Evolutionary conservation across 2,329 filamentous ascomycete genomes (phyloP), one percentile per base, ranked within the genome.

Genomic region (Cercospora sojina): DNA sequence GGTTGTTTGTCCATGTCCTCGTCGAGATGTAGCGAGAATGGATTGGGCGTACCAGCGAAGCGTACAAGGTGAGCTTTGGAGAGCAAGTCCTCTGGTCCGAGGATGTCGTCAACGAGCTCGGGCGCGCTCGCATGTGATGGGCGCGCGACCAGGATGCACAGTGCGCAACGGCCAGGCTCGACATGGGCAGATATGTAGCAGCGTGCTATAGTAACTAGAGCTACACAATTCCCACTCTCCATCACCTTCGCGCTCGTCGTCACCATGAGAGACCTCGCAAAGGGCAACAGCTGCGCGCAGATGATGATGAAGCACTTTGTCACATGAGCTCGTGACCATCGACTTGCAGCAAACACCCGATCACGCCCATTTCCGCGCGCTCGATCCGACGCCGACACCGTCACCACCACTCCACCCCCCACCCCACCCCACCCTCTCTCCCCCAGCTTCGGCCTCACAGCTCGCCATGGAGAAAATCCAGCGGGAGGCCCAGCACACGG

Each of bases 401-500:
- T 20, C 23, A 25, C 29, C 47, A 20, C 25, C n/a, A 62, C 29
- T 35, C 23, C 29, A 53, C 35, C 35, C 4, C 29, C 62, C 4
- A 8, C 47, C 3, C 47, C 18, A 18, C 43, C 20, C 13, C n/a
- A 18, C 20, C 43, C 3, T 16, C 43, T 5, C 18, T 47, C n/a
- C 18, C 23, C 20, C 35, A 20, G 18, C 20, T 41, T 38, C 38
- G 31, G 31, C 29, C 12, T 12, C 7, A n/a, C 55, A 35, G 9
- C 23, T 38, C 59, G 67, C 16, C 20, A 71, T 71, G 69, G 66
- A 70, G 35, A 64, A 63, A 51, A 60, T 67, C 20, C 49, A 62
- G 51, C 59, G 64, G 68, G 87, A 90, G 77, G 81, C 90, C 69
- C 81, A 83, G 35, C 83, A 82, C 69, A 83, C 87, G 76, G 83